phyloP scores from a whole-genome alignment of 2,329 filamentous ascomycete species.

The Cercospora canescens region DNA sequence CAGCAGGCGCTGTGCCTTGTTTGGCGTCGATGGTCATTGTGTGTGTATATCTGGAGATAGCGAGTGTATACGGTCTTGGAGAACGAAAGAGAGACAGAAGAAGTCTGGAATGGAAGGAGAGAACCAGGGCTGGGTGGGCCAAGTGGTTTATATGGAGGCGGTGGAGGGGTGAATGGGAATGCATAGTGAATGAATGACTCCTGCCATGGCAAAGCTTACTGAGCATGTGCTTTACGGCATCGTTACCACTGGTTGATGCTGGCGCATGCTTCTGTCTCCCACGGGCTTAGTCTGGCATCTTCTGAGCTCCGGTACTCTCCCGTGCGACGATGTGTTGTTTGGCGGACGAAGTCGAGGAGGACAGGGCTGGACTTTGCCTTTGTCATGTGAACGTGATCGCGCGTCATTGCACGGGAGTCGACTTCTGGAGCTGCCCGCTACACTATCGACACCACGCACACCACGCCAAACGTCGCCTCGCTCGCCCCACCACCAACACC shows the following conservation, averaged over 20 bases:
- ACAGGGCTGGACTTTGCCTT: background rate
- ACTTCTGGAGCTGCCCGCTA: background rate
- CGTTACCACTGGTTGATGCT: constrained; percentile 3
- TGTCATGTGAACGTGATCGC: constrained; percentile 1
- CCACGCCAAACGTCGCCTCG: background rate
- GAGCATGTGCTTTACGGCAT: constrained; percentile 7
- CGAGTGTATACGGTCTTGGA: background rate
- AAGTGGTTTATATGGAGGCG: background rate
- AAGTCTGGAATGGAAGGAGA: background rate
- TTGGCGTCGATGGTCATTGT: constrained; percentile 8
- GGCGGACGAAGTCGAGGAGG: background rate
- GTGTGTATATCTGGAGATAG: background rate
- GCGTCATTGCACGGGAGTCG: background rate
- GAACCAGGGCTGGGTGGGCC: background rate
- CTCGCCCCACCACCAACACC: background rate
- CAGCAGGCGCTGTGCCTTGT: background rate
- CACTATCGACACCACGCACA: background rate
- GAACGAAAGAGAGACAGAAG: background rate
- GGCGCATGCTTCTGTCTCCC: background rate
- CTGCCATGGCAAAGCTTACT: constrained; percentile 3
- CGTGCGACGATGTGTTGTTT: background rate
- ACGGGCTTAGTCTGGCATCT: background rate
- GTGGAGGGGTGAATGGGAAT: background rate
- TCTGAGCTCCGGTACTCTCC: background rate
- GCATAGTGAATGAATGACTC: constrained; percentile 17